phyloP scores from a whole-genome alignment of 2,329 filamentous ascomycete species.

The Colletotrichum eremochloae region DNA sequence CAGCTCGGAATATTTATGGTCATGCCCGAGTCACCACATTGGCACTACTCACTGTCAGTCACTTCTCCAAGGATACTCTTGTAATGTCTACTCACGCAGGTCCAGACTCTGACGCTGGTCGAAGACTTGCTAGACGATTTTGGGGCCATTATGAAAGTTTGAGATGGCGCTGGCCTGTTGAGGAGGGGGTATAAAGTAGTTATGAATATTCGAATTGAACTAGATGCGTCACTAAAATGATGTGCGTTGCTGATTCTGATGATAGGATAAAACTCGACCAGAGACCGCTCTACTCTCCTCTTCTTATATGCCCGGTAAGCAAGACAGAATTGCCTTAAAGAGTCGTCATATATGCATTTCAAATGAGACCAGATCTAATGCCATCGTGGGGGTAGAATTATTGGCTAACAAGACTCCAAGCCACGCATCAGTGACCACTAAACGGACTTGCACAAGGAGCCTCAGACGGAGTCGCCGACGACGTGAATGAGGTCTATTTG shows the following conservation, averaged over 20 bases:
- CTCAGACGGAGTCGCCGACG: slow-evolving; percentile 16
- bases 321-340: neutral
- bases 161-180: neutral
- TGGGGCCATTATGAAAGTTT: neutral
- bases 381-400: slow-evolving; percentile 3
- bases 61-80: neutral
- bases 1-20: slow-evolving; percentile 3
- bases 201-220: neutral
- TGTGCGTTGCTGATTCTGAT: neutral
- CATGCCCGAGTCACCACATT: slow-evolving; percentile 38
- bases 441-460: slow-evolving; percentile 13
- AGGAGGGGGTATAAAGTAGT: neutral
- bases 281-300: neutral
- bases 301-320: neutral
- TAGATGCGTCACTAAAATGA: neutral
- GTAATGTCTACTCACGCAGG: slow-evolving; percentile 22
- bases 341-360: neutral
- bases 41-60: slow-evolving; percentile 21
- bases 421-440: slow-evolving; percentile 12
- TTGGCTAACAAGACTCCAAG: slow-evolving; percentile 5
- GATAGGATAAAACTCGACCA: neutral
- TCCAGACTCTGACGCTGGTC: slow-evolving; percentile 14
- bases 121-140: neutral
- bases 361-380: slow-evolving; percentile 1
- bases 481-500: slow-evolving; percentile 8